Evolutionary conservation across 192 early-diverging fungal genomes (phyloP).

Genomic region (Diversispora eburnea): DNA sequence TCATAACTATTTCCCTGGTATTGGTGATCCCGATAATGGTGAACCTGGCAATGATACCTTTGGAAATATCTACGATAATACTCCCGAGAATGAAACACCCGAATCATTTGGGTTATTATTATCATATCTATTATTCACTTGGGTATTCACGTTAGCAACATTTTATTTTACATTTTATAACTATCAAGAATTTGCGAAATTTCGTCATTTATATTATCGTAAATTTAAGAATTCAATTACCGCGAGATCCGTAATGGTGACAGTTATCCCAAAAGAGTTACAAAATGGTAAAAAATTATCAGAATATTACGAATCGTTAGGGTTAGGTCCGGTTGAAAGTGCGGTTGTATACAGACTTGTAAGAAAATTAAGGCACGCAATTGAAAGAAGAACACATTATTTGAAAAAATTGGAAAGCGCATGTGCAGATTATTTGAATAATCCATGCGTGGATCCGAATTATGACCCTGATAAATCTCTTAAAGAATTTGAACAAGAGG

Average conservation of each 20-base stretch:
- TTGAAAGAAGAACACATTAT: slow-evolving; percentile 50
- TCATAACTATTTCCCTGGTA: neutral
- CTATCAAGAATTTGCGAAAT: slow-evolving; percentile 47
- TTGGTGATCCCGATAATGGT: neutral
- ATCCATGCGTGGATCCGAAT: slow-evolving; percentile 59
- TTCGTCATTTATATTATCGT: slow-evolving; percentile 45
- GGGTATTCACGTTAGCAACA: slow-evolving; percentile 47
- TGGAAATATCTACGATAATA: neutral
- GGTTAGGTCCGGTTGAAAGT: slow-evolving; percentile 60
- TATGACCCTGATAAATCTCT: slow-evolving; percentile 56
- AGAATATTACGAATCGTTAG: slow-evolving; percentile 61
- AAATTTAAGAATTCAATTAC: slow-evolving; percentile 39
- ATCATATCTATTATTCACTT: slow-evolving; percentile 45
- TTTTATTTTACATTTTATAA: slow-evolving; percentile 50
- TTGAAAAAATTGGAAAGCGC: slow-evolving; percentile 56
- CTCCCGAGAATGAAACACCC: neutral
- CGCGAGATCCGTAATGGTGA: slow-evolving; percentile 67
- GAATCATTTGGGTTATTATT: neutral
- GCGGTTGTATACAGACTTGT: slow-evolving; percentile 62
- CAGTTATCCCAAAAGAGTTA: slow-evolving; percentile 59
- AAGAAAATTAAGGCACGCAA: slow-evolving; percentile 49
- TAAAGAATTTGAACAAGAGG: slow-evolving; percentile 38
- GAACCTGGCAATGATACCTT: neutral
- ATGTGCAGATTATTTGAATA: slow-evolving; percentile 60
- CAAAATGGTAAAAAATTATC: slow-evolving; percentile 53